Base-by-base conservation (phyloP, 2,329 filamentous ascomycete species). In the Bretziella fagacearum region DNA sequence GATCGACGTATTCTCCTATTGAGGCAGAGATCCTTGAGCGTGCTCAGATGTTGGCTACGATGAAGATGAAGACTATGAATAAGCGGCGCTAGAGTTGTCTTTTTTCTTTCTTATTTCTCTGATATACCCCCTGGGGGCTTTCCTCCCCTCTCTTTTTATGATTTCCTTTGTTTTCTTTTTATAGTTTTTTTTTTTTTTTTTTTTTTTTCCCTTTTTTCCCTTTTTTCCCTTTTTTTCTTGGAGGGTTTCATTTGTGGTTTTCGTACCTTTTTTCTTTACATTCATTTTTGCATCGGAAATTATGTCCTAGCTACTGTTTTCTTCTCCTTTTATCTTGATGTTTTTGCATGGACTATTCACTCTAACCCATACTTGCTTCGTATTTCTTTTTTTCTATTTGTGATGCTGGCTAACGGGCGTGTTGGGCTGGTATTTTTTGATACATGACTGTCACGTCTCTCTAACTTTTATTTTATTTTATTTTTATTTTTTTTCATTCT, bases 11-110 rank as follows among this genome's bases (percentile, higher is more conserved):
- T 32, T 48, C 29, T 17, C 22, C 46, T 7, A 17, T 40, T 4
- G 46, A 48, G 18, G 20, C 40, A 10, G 46, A 48, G 22, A 48
- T 44, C 23, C 18, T 48, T 32, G 29, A 48, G 23, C 39, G 46
- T 7, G 39, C 46, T 17, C 46, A 48, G 29, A 43, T 43, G 29
- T n/a, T 48, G 20, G 46, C 46, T 20, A 25, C 22, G 10, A 11
- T 40, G 5, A 44, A 48, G 46, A 29, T 48, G 18, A 48, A 44
- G 40, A 29, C 30, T 10, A 48, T 48, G 46, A 32, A 30, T 18
- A 26, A 36, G 10, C 46, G 23, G 37, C 32, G 25, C 18, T 46
- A 22, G 29, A 10, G 4, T 32, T 42, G 18, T 27, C 23, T 26
- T 35, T 36, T 26, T 35, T 33, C 2, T 42, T 42, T 17, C 33